These are phyloP conservation scores for Rhododendron molle DNA, from an alignment of 148 eudicot genomes.

Conservation along the genomic window DNA sequence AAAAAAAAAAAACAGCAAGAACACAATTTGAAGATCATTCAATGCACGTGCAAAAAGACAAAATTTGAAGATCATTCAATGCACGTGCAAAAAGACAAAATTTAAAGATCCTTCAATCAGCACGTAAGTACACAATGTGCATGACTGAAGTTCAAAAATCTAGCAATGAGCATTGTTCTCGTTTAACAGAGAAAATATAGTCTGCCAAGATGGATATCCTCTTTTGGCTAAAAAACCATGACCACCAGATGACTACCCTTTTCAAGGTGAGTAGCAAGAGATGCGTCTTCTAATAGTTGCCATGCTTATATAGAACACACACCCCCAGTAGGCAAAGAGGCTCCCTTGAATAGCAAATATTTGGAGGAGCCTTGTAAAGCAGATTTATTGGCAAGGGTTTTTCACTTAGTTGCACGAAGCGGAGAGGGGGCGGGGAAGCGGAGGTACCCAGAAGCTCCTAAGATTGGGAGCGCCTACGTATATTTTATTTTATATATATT, in stretches of 20 bases:
- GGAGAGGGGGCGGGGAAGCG: too few species aligned
- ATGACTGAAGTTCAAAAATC: not conserved
- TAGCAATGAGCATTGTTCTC: not conserved
- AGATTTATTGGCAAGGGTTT: not conserved
- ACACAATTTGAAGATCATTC: too few species aligned
- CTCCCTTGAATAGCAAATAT: not conserved
- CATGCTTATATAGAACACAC: not conserved
- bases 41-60: too few species aligned
- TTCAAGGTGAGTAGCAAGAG: not conserved
- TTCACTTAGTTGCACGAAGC: not conserved
- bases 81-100: not conserved
- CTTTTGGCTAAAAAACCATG: not conserved
- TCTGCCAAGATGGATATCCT: not conserved
- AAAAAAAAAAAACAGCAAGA: not conserved
- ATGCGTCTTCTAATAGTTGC: not conserved
- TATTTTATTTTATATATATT: too few species aligned
- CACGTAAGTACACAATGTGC: not conserved
- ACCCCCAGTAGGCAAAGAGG: not conserved
- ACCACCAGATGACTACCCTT: not conserved
- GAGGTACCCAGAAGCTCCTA: too few species aligned
- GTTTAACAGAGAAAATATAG: not conserved
- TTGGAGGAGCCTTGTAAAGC: not conserved
- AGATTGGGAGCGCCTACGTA: too few species aligned
- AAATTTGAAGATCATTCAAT: too few species aligned
- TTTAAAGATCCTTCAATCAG: not conserved